Evolutionary conservation across 305 asterid genomes (phyloP).

Genomic region (Fraxinus dipetala): DNA sequence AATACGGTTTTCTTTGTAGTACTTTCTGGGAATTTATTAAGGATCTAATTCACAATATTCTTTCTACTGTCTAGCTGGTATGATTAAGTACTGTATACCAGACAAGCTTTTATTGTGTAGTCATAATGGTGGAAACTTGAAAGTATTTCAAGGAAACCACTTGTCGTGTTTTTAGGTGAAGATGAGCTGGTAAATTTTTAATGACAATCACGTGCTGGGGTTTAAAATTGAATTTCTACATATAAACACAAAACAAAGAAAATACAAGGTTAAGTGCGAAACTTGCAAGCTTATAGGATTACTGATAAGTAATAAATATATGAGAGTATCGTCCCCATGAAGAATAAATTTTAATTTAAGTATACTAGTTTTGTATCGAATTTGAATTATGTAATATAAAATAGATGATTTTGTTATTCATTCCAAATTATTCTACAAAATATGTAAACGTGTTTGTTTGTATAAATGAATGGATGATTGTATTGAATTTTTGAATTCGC

Average conservation of each 20-base stretch:
- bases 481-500: not conserved
- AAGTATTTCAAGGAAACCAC: not conserved
- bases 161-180: not conserved
- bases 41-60: not conserved
- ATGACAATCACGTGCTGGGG: not conserved
- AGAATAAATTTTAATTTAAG: not conserved
- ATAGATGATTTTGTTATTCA: not conserved
- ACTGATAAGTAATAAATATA: too few relatives aligned
- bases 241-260: not conserved
- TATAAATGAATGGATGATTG: not conserved
- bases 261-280: not conserved
- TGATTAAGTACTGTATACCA: not conserved
- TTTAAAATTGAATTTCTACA: not conserved
- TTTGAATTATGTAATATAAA: not conserved
- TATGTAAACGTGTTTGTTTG: not conserved
- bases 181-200: not conserved
- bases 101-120: not conserved
- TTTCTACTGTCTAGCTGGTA: not conserved
- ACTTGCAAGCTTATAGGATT: too few relatives aligned
- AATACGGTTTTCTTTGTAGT: not conserved
- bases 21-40: not conserved
- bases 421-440: not conserved
- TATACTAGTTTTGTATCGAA: too few relatives aligned
- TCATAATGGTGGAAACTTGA: not conserved
- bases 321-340: not conserved